phyloP scores from a whole-genome alignment of 495 filamentous ascomycete species.

The Tuber aestivum region DNA sequence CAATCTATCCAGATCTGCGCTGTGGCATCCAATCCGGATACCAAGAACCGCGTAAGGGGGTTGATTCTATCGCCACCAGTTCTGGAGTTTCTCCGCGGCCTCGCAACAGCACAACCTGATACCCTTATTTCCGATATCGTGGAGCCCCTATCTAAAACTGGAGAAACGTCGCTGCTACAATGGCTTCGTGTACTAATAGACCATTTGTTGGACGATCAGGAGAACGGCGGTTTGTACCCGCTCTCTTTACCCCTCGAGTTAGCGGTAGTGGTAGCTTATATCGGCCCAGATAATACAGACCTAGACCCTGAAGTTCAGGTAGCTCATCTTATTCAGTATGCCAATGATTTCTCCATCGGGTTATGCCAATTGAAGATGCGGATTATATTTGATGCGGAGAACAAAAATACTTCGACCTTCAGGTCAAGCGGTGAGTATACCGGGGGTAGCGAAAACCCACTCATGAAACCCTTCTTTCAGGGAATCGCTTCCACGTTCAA shows the following conservation, averaged over 20 bases:
- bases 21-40: conserved; percentile 15
- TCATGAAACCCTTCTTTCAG: conserved; percentile 38
- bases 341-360: conserved; percentile 41
- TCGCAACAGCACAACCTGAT: conserved; percentile 30
- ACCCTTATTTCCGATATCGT: conserved; percentile 29
- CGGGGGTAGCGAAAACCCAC: conserved; percentile 22
- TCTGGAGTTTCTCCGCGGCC: conserved; percentile 18
- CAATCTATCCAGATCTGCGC: conserved; percentile 25
- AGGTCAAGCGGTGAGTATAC: conserved; percentile 10
- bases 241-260: not conserved
- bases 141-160: conserved; percentile 30
- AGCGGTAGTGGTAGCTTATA: conserved; percentile 4
- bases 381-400: conserved; percentile 39
- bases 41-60: conserved; percentile 15
- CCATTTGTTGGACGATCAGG: conserved; percentile 37
- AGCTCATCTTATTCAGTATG: conserved; percentile 36
- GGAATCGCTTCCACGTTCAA: conserved; percentile 38
- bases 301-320: conserved; percentile 41
- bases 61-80: conserved; percentile 25
- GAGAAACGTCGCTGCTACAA: conserved; percentile 16
- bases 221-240: conserved; percentile 25
- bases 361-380: conserved; percentile 42
- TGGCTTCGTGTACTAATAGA: conserved; percentile 37
- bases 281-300: conserved; percentile 28
- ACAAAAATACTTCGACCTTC: conserved; percentile 14